These are phyloP conservation scores for Inga oerstediana DNA, from an alignment of 306 rosid species.

Conservation along the genomic window DNA sequence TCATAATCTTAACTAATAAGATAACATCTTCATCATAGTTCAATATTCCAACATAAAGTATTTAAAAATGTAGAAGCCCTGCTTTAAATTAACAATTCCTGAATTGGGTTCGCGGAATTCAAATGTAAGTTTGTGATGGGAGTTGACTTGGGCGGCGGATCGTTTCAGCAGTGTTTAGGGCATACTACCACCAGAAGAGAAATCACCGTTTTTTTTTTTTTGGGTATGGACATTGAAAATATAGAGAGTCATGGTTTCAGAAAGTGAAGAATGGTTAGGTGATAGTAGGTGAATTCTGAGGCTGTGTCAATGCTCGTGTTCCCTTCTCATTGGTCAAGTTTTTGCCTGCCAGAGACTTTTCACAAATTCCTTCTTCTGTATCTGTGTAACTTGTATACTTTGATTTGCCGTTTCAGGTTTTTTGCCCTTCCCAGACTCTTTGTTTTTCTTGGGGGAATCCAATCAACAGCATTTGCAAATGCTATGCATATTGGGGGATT, in stretches of 20 bases:
- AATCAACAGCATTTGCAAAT: background rate
- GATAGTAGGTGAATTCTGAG: background rate
- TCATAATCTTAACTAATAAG: too few relatives aligned
- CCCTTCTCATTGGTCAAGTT: background rate
- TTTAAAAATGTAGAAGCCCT: too few relatives aligned
- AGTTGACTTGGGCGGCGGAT: too few relatives aligned
- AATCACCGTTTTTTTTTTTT: background rate
- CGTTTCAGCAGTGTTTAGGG: too few relatives aligned
- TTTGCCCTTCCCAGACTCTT: background rate
- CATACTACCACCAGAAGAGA: background rate
- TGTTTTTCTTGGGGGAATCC: background rate
- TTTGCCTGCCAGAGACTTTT: background rate
- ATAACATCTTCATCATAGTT: too few relatives aligned
- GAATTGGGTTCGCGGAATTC: too few relatives aligned
- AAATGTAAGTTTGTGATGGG: too few relatives aligned
- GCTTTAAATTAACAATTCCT: too few relatives aligned
- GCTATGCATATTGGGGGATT: background rate
- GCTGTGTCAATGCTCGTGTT: too few relatives aligned
- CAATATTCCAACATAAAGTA: too few relatives aligned
- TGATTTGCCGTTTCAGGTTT: background rate
- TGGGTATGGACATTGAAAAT: background rate
- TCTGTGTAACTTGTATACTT: background rate
- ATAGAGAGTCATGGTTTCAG: too few relatives aligned
- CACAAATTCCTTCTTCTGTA: too few relatives aligned
- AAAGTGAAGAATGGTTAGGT: background rate